Evolutionary conservation across 2,329 filamentous ascomycete genomes (phyloP).

Genomic region (Fusarium equiseti): DNA sequence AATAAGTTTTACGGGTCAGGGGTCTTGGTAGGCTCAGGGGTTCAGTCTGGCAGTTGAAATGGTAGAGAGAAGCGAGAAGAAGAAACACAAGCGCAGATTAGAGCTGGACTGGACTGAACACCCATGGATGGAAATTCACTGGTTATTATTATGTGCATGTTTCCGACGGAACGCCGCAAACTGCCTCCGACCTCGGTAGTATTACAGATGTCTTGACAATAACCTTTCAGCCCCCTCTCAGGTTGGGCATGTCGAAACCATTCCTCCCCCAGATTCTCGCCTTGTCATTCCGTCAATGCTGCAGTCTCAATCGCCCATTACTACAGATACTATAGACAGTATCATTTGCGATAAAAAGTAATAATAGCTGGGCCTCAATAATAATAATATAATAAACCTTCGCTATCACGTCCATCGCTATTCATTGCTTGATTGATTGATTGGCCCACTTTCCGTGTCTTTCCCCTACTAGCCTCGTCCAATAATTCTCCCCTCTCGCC

Average conservation of each 20-base stretch:
- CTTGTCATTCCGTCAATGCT: background rate
- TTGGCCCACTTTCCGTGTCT: conserved; percentile 22
- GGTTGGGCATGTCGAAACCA: conserved; percentile 23
- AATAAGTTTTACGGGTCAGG: conserved; percentile 22
- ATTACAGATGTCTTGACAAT: background rate
- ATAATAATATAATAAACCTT: background rate
- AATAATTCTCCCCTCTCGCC: conserved; percentile 9
- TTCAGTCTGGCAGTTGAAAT: conserved; percentile 6
- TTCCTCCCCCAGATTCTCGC: conserved; percentile 32
- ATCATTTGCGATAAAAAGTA: conserved; percentile 1
- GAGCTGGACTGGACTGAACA: background rate
- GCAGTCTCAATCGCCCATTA: background rate
- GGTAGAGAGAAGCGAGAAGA: background rate
- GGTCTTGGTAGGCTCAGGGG: conserved; percentile 34
- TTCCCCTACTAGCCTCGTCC: conserved; percentile 22
- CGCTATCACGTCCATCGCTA: background rate
- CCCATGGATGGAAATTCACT: background rate
- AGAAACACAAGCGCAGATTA: background rate
- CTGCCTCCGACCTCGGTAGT: background rate
- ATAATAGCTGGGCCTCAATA: background rate
- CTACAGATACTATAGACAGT: background rate
- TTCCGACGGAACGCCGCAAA: background rate
- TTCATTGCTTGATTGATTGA: conserved; percentile 13
- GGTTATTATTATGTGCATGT: conserved; percentile 1
- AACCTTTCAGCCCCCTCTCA: conserved; percentile 7